Base-by-base conservation (phyloP, 2,329 filamentous ascomycete genomes). In the Diaporthe caulivora region DNA sequence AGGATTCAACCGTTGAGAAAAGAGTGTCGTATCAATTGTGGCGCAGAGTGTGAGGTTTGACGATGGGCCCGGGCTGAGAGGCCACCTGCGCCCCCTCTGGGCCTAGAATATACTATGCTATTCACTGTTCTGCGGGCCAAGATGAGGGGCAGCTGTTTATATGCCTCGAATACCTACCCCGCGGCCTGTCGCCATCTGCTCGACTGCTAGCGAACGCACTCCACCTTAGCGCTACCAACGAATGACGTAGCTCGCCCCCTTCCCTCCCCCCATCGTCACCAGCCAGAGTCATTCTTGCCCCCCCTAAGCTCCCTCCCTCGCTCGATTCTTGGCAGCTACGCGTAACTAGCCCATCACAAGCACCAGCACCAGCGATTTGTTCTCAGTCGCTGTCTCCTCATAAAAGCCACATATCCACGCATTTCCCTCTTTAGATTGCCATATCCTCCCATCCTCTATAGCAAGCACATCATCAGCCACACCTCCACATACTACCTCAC, bases 201-300 rank as follows among this genome's bases (percentile, higher is more conserved):
- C 44, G 15, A 13, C 17, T 51, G 13, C 31, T 51, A 67, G 47
- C 62, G 62, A 67, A n/a, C 10, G 18, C 21, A 40, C 60, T 65
- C 60, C 60, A 65, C 60, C 42, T 49, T 7, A 29, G 60, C 60
- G 21, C 60, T 51, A 65, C 60, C 24, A 51, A 29, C 62, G 13
- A 65, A 67, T 67, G 62, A 67, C 62, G 62, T 67, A 67, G 31
- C 57, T 29, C 60, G 60, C 42, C 60, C 42, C 57, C n/a, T 62
- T 9, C 44, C 55, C 34, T 24, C 24, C 10, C 26, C 34, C 44
- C 44, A 51, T 49, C 60, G 49, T 65, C 60, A 13, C 29, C 60
- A 65, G 60, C 60, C 60, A 65, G 60, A 65, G 60, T 65, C 60
- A 37, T 60, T 54, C 21, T 40, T 55, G 24, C 29, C 55, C 49